Conservation (phyloP, 2,329 filamentous ascomycete species). For the Atkinsonella hypoxylon region DNA sequence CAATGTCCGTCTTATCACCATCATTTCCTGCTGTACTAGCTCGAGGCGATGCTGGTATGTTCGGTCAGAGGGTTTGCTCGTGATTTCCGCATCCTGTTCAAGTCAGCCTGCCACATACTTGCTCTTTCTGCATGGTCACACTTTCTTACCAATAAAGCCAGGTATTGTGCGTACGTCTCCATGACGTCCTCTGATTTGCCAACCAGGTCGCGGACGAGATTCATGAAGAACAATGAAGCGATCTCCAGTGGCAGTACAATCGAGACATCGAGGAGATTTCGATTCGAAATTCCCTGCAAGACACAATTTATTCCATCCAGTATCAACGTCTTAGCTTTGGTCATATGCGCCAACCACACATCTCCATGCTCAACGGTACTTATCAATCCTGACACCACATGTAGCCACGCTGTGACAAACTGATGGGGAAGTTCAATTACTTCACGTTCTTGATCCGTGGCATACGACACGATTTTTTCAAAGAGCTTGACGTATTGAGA, state of each 20-base stretch:
- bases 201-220: slow-evolving; percentile 27
- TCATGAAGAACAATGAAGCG: slow-evolving; percentile 26
- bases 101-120: not conserved
- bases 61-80: slow-evolving; percentile 21
- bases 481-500: slow-evolving; percentile 17
- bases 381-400: slow-evolving; percentile 26
- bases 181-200: slow-evolving; percentile 25
- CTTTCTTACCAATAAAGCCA: slow-evolving; percentile 26
- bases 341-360: slow-evolving; percentile 19
- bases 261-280: slow-evolving; percentile 22
- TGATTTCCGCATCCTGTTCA: slow-evolving; percentile 2
- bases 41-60: slow-evolving; percentile 29
- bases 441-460: slow-evolving; percentile 16
- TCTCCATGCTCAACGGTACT: slow-evolving; percentile 12
- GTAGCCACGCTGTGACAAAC: slow-evolving; percentile 29
- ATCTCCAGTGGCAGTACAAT: slow-evolving; percentile 31
- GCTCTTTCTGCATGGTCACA: not conserved
- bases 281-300: slow-evolving; percentile 20
- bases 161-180: slow-evolving; percentile 30
- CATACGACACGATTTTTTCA: slow-evolving; percentile 17
- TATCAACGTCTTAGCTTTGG: slow-evolving; percentile 19
- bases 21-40: slow-evolving; percentile 29
- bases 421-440: slow-evolving; percentile 23
- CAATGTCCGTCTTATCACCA: slow-evolving; percentile 24
- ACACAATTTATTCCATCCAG: slow-evolving; percentile 24